phyloP scores from a whole-genome alignment of 202 grass and related monocot species.

The Eragrostis tef region DNA sequence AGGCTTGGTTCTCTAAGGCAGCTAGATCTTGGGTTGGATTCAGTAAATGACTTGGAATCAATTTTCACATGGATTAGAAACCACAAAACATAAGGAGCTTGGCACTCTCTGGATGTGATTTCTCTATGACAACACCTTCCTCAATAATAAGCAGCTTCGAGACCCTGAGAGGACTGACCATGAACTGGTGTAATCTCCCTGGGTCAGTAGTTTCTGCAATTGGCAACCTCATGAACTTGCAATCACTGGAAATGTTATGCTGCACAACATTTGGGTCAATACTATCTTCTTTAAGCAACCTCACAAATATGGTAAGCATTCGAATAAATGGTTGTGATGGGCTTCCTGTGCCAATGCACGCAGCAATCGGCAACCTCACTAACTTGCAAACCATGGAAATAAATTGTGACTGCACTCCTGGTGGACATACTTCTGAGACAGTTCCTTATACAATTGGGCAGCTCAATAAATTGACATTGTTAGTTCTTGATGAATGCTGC shows the following conservation, averaged over 20 bases:
- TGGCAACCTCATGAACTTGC: neutral
- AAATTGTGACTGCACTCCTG: no score
- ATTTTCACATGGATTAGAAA: conserved; percentile 1
- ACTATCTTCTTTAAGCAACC: conserved; percentile 24
- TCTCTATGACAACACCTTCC: neutral
- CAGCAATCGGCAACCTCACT: conserved; percentile 18
- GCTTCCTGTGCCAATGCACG: conserved; percentile 2
- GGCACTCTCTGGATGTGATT: neutral
- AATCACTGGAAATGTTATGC: neutral
- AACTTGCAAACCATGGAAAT: neutral
- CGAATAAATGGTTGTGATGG: neutral
- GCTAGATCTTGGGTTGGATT: neutral
- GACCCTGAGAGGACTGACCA: neutral
- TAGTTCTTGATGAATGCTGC: no score
- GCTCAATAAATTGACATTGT: no score
- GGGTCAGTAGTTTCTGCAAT: neutral
- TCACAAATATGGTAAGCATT: neutral
- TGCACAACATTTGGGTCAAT: neutral
- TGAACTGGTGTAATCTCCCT: neutral
- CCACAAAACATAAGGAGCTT: neutral
- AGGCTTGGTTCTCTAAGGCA: neutral
- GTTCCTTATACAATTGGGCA: no score
- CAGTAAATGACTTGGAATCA: neutral
- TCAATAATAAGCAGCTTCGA: neutral
- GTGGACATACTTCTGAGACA: no score